These are phyloP conservation scores for Hysterangium stoloniferum DNA, from an alignment of 768 basidiomycete genomes.

Conservation along the genomic window DNA sequence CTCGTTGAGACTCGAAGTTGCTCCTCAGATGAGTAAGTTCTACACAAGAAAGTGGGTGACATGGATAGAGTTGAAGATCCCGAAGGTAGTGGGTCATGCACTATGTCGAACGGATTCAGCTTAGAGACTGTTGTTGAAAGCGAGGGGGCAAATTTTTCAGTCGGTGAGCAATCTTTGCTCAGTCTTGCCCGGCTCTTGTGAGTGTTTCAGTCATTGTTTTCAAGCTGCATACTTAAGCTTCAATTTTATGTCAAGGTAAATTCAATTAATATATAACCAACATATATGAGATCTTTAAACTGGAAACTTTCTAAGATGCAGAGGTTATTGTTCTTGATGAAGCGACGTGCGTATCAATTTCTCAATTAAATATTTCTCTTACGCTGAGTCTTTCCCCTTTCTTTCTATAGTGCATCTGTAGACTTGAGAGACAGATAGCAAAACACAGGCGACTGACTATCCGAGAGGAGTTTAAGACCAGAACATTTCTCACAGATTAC, in stretches of 20 bases:
- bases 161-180: conserved; percentile 40
- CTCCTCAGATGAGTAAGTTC: conserved; percentile 26
- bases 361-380: neutral
- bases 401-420: conserved; percentile 29
- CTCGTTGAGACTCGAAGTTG: conserved; percentile 31
- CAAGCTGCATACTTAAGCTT: conserved; percentile 24
- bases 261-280: conserved; percentile 12
- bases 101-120: conserved; percentile 31
- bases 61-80: conserved; percentile 29
- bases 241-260: conserved; percentile 15
- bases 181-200: conserved; percentile 45
- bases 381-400: neutral
- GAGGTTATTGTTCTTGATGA: conserved; percentile 35
- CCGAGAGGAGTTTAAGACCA: conserved; percentile 36
- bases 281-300: conserved; percentile 11
- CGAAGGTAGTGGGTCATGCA: conserved; percentile 9
- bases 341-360: conserved; percentile 22
- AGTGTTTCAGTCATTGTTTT: conserved; percentile 30
- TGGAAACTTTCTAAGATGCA: conserved; percentile 31
- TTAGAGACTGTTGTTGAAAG: conserved; percentile 46
- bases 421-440: conserved; percentile 42
- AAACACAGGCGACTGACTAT: conserved; percentile 48
- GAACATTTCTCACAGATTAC: conserved; percentile 44
- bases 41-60: conserved; percentile 32
- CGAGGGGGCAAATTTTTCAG: conserved; percentile 44